These are phyloP conservation scores for Alisma plantagoaquatica DNA, from an alignment of 106 monocot species.

Conservation along the genomic window DNA sequence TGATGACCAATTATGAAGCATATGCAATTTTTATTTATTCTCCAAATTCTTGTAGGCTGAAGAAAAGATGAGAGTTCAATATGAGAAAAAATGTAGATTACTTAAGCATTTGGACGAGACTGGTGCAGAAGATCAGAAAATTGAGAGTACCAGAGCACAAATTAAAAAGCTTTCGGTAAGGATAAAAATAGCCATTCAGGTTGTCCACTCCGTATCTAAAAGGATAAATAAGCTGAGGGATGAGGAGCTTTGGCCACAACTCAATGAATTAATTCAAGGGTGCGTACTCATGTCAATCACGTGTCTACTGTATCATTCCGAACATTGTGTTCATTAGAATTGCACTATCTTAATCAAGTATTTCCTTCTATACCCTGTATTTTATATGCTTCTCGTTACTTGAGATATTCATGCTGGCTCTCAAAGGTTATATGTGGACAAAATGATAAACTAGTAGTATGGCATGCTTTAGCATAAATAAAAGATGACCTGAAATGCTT, in stretches of 20 bases:
- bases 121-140: constrained; percentile 60
- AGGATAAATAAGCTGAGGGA: constrained; percentile 71
- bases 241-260: constrained; percentile 76
- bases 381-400: too few species aligned
- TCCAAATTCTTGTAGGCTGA: constrained; percentile 76
- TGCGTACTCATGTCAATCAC: constrained; percentile 22
- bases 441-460: too few species aligned
- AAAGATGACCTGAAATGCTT: too few species aligned
- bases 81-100: constrained; percentile 45
- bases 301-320: too few species aligned
- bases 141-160: constrained; percentile 44
- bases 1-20: too few species aligned
- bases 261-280: constrained; percentile 63
- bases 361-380: too few species aligned
- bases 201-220: constrained; percentile 62
- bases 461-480: too few species aligned
- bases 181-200: constrained; percentile 68
- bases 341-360: too few species aligned
- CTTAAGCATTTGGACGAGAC: constrained; percentile 49
- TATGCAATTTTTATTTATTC: too few species aligned
- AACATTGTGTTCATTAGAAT: too few species aligned
- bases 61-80: constrained; percentile 74
- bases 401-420: too few species aligned
- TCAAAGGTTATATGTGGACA: too few species aligned
- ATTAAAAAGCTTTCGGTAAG: constrained; percentile 69